A percentile compares a stretch with the other conserved stretches of the same genome.
Conservation (phyloP, 805 yeast genomes). For the Cyberlindnera saturnus region DNA sequence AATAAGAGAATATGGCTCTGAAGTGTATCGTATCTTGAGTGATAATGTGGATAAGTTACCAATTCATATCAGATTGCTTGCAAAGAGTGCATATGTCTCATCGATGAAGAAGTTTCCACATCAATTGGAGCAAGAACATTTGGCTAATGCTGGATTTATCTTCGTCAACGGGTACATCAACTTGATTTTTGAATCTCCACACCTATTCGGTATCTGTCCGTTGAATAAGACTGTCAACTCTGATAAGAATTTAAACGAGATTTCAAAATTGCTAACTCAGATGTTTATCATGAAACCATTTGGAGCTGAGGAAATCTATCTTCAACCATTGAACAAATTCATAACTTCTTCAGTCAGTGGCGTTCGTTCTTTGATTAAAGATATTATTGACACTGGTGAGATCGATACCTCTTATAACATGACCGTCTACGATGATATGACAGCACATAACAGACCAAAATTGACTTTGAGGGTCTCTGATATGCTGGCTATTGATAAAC, state of each 20-base stretch:
- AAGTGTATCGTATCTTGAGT: conserved; percentile 49
- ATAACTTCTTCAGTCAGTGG: conserved; percentile 45
- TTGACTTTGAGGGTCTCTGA: conserved; percentile 40
- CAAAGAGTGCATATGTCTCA: conserved; percentile 37
- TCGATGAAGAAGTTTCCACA: conserved; percentile 48
- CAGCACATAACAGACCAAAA: conserved; percentile 43
- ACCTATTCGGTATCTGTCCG: conserved; percentile 46
- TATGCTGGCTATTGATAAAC: conserved; percentile 38
- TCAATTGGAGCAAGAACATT: conserved; percentile 50
- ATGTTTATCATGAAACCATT: conserved; percentile 65
- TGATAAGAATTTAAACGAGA: conserved; percentile 45
- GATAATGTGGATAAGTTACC: conserved; percentile 43
- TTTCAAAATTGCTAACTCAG: conserved; percentile 58
- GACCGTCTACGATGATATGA: conserved; percentile 65
- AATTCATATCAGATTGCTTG: conserved; percentile 48
- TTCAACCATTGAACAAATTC: conserved; percentile 77
- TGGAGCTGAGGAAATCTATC: conserved; percentile 51
- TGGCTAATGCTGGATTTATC: conserved; percentile 64
- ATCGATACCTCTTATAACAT: conserved; percentile 56
- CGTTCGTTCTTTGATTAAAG: conserved; percentile 38
- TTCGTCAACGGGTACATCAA: conserved; percentile 47
- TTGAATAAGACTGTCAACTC: conserved; percentile 13
- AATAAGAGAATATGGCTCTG: conserved; percentile 65
- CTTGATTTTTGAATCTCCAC: conserved; percentile 45
- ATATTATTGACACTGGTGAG: conserved; percentile 47